Conservation (phyloP, 352 stramenopile species). For the Phytophthora pinifolia region DNA sequence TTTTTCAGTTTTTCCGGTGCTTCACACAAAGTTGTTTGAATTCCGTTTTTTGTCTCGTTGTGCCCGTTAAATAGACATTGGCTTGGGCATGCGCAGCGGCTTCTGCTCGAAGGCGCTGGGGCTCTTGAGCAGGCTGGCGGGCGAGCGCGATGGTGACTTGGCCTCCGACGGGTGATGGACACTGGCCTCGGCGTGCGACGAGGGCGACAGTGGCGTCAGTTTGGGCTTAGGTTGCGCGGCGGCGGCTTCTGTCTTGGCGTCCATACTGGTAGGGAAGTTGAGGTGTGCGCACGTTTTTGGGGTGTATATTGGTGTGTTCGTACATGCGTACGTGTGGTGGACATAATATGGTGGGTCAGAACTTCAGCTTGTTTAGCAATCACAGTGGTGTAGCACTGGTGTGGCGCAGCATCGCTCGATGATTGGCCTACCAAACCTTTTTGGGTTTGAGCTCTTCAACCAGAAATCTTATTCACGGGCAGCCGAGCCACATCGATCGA, state of each 20-base stretch:
- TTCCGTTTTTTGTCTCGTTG: neutral
- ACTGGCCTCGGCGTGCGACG: neutral
- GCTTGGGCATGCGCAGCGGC: conserved; percentile 65
- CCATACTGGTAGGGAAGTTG: no score
- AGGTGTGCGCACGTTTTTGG: no score
- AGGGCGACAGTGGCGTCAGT: neutral
- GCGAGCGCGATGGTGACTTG: conserved; percentile 24
- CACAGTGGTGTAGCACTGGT: neutral
- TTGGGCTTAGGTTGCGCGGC: conserved; percentile 4
- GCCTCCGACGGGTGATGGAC: neutral
- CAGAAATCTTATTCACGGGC: conserved; percentile 7
- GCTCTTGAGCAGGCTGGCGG: conserved; percentile 38
- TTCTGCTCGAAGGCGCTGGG: conserved; percentile 59
- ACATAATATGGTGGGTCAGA: neutral
- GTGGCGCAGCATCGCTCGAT: conserved; percentile 1
- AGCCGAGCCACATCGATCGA: conserved; percentile 24
- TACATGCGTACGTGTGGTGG: neutral
- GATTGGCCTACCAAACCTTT: conserved; percentile 8
- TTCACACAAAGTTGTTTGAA: neutral
- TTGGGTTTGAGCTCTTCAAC: conserved; percentile 19
- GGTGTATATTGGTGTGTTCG: neutral
- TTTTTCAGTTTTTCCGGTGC: neutral
- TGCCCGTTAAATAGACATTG: conserved; percentile 50
- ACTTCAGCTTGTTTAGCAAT: conserved; percentile 16
- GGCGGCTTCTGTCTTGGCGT: conserved; percentile 11